phyloP scores from a whole-genome alignment of 352 stramenopile genomes.

The Discostella stelligera region DNA sequence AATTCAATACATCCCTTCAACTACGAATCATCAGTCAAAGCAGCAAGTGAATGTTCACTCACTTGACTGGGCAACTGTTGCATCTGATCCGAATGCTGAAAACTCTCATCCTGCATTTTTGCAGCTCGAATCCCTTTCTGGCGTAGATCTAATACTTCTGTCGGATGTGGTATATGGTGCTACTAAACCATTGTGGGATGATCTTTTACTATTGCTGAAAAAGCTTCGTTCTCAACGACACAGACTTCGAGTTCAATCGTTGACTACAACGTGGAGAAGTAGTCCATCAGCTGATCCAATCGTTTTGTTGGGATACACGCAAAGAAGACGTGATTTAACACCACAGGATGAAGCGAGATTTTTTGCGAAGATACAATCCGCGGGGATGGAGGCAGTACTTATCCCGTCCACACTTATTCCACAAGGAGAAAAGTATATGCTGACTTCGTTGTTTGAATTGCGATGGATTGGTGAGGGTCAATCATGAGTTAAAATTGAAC shows the following conservation, averaged over 20 bases:
- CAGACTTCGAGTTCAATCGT: not conserved
- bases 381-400: conserved; percentile 22
- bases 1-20: not conserved
- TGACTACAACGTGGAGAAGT: no score
- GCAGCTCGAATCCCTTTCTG: conserved; percentile 20
- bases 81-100: conserved; percentile 7
- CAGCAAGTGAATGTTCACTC: conserved; percentile 9
- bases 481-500: no score
- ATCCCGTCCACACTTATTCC: conserved; percentile 21
- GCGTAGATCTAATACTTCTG: conserved; percentile 22
- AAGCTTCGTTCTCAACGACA: conserved; percentile 19
- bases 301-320: conserved; percentile 27
- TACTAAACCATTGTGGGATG: conserved; percentile 24
- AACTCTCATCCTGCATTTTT: conserved; percentile 24
- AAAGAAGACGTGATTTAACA: conserved; percentile 27
- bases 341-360: conserved; percentile 23
- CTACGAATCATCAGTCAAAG: not conserved
- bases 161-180: conserved; percentile 32
- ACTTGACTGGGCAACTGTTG: conserved; percentile 16
- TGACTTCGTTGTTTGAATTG: conserved; percentile 33
- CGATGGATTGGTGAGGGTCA: conserved; percentile 7
- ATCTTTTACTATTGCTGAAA: conserved; percentile 21
- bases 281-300: conserved; percentile 3
- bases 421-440: conserved; percentile 29
- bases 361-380: conserved; percentile 16